Percentiles rank a stretch among this genome's conserved stretches.
phyloP scores from a whole-genome alignment of 345 rosid genomes.

The Lenwebbia sp. region DNA sequence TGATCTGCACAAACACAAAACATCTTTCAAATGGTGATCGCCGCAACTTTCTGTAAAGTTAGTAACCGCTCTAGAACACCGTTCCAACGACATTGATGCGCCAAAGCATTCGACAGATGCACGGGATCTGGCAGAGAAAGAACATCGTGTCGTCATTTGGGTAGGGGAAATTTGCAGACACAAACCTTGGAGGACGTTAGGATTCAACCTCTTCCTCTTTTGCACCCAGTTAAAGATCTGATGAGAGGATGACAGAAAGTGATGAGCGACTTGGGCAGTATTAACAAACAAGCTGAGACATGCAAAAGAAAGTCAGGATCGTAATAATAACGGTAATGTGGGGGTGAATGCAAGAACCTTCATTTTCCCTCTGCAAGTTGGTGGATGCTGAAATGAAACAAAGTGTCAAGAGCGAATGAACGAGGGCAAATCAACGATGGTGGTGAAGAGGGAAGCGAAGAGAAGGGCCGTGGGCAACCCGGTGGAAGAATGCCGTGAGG shows the following conservation, averaged over 20 bases:
- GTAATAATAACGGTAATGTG: neutral
- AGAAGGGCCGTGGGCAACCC: neutral
- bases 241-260: neutral
- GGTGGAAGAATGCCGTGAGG: neutral
- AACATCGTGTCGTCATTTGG: neutral
- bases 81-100: neutral
- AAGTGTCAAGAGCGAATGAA: neutral
- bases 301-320: neutral
- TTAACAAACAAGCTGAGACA: neutral
- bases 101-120: neutral
- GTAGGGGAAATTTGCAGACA: slow-evolving; percentile 11
- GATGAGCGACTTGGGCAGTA: neutral
- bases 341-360: neutral
- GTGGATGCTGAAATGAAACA: neutral
- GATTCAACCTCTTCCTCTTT: slow-evolving; percentile 38
- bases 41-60: neutral
- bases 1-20: neutral
- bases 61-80: neutral
- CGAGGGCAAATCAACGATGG: neutral
- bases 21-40: neutral
- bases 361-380: neutral
- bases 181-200: slow-evolving; percentile 14
- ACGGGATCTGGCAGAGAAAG: neutral
- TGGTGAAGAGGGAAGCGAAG: neutral
- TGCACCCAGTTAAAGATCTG: slow-evolving; percentile 96